Evolutionary conservation across 306 rosid species (phyloP).

Genomic region (Parietaria judaica): DNA sequence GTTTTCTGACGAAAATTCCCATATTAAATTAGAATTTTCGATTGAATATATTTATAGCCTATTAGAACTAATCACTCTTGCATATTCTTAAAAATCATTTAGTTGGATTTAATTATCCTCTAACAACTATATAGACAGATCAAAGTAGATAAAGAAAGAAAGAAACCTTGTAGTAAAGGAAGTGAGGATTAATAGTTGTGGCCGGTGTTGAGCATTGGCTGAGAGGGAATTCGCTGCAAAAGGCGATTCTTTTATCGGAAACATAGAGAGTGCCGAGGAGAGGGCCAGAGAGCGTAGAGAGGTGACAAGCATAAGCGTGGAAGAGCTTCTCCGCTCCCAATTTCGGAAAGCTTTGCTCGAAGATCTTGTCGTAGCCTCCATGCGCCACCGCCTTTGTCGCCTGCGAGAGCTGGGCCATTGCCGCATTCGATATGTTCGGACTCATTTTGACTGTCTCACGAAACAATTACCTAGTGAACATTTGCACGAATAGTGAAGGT

Average conservation of each 20-base stretch:
- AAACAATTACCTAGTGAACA: not conserved
- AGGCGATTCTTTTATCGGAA: slow-evolving; percentile 53
- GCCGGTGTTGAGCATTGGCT: slow-evolving; percentile 32
- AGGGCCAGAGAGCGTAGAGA: slow-evolving; percentile 57
- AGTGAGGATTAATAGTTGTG: slow-evolving; percentile 25
- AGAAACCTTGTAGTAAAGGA: slow-evolving; percentile 52
- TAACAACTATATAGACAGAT: not conserved
- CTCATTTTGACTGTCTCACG: slow-evolving; percentile 38
- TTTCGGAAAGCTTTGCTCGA: slow-evolving; percentile 43
- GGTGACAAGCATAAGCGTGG: slow-evolving; percentile 50
- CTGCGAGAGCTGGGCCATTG: slow-evolving; percentile 53
- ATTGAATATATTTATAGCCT: too few species aligned
- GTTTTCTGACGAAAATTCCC: too few species aligned
- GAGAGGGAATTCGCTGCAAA: slow-evolving; percentile 66
- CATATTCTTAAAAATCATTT: too few species aligned
- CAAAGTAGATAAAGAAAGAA: not conserved
- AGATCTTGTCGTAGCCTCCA: slow-evolving; percentile 59
- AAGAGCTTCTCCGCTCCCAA: slow-evolving; percentile 55
- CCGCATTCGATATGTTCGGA: slow-evolving; percentile 53
- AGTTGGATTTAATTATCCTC: too few species aligned
- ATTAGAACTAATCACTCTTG: too few species aligned
- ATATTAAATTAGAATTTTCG: too few species aligned
- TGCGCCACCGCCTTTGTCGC: slow-evolving; percentile 48
- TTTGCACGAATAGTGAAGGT: too few species aligned
- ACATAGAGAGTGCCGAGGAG: slow-evolving; percentile 56